phyloP scores from a whole-genome alignment of 441 rosid species.

The Gossypium laxum region DNA sequence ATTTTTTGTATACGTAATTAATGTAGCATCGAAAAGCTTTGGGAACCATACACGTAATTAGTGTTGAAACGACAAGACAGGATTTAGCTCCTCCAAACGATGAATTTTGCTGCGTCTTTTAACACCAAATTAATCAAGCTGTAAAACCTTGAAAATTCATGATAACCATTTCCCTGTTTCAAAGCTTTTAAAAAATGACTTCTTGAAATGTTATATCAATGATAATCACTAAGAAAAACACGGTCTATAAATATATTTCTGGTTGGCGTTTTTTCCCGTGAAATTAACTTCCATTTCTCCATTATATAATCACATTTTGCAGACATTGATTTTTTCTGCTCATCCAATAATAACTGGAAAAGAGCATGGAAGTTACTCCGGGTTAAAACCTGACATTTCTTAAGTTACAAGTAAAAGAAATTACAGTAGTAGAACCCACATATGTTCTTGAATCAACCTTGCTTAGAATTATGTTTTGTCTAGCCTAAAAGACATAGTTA shows the following conservation, averaged over 20 bases:
- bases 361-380: slow-evolving; percentile 14
- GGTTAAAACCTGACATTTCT: neutral
- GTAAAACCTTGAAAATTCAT: neutral
- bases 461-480: slow-evolving; percentile 4
- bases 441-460: neutral
- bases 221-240: neutral
- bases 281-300: neutral
- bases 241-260: neutral
- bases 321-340: neutral
- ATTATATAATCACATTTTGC: neutral
- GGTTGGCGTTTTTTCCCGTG: neutral
- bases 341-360: neutral
- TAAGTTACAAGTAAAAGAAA: neutral
- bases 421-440: neutral
- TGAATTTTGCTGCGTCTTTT: neutral
- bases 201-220: neutral
- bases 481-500: too few species aligned
- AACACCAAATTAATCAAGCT: neutral
- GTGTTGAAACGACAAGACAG: neutral
- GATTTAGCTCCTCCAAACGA: neutral
- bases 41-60: neutral
- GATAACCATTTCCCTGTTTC: neutral
- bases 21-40: neutral
- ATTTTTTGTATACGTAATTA: neutral
- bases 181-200: too few species aligned